Evolutionary conservation across 805 yeast genomes (phyloP), one percentile per base, ranked within the genome.

Genomic region (Schwanniomyces pseudopolymorphus): DNA sequence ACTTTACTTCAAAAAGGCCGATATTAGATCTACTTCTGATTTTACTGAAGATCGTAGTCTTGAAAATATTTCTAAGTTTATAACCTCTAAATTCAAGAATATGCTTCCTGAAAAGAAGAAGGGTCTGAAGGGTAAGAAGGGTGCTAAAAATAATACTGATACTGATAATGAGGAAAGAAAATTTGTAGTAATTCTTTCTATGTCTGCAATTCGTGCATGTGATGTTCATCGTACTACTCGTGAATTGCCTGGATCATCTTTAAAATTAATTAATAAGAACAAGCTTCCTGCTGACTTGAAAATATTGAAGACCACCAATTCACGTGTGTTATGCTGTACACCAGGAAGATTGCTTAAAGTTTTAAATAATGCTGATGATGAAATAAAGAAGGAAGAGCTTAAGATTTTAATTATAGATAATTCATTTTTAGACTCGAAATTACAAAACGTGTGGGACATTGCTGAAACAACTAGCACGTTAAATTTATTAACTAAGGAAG

Each of bases 141-240:
- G 38, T 14, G 35, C 38, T n/a, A 48, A 43, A 4, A 24, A 33
- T 20, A 47, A 44, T 24, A 40, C 4, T 3, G 56, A 50, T 14
- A 43, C 44, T 19, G 27, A 42, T 0, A 56, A 54, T 16, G 53
- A 57, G 13, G 72, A 67, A 26, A 64, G 77, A 24, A 75, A 77
- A 44, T 69, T 77, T 66, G 61, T 81, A 52, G 64, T 84, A 13
- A 65, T 84, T 1, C 57, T 85, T 13, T 77, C 91, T 0, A 78
- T 86, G 73, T 88, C 96, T 0, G 94, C 96, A 9, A 70, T 89
- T 20, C 77, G 97, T 54, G 94, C 89, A 1, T 92, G 97, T 58
- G 97, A 91, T 57, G 76, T 89, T 2, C 85, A 79, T 59, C 78
- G 96, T 53, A 81, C 87, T 1, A 64, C 79, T 44, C 74, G 66